A percentile compares a stretch with the other conserved stretches of the same genome.
These are phyloP conservation scores for Leishmania amazonensis DNA, from an alignment of 208 protist species.

Conservation along the genomic window DNA sequence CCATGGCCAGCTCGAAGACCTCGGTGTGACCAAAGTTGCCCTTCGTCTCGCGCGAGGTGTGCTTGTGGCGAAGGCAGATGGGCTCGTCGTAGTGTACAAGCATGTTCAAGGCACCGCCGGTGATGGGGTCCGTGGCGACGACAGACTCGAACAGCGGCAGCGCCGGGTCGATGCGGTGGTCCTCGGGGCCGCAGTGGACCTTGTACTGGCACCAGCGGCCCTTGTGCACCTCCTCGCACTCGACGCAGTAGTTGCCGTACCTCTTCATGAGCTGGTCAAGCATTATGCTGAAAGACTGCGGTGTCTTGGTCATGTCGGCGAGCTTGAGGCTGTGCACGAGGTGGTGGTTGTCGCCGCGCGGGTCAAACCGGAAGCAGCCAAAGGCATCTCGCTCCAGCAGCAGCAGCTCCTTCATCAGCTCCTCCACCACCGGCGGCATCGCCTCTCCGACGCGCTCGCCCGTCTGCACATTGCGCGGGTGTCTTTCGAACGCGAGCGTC, in stretches of 20 bases:
- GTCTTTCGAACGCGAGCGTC: constrained; percentile 54
- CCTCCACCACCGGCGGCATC: constrained; percentile 38
- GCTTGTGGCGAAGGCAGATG: constrained; percentile 71
- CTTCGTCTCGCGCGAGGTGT: constrained; percentile 57
- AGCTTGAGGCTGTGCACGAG: constrained; percentile 73
- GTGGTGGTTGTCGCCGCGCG: constrained; percentile 72
- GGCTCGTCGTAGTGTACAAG: constrained; percentile 73
- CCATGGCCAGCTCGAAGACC: constrained; percentile 76
- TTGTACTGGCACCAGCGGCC: constrained; percentile 71
- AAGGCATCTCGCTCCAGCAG: constrained; percentile 85
- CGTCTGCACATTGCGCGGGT: constrained; percentile 48
- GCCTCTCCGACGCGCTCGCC: constrained; percentile 37
- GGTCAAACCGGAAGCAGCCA: constrained; percentile 79
- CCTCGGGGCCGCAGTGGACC: constrained; percentile 65
- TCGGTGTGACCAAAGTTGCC: constrained; percentile 63
- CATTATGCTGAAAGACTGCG: constrained; percentile 47
- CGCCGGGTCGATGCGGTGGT: constrained; percentile 55
- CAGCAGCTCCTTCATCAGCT: constrained; percentile 76
- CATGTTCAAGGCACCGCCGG: constrained; percentile 25
- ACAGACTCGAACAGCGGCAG: constrained; percentile 67
- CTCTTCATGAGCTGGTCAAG: constrained; percentile 47
- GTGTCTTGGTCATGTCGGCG: constrained; percentile 62
- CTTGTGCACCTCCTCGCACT: constrained; percentile 40
- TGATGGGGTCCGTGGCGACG: constrained; percentile 31
- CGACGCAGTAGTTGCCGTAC: constrained; percentile 71